phyloP scores from a whole-genome alignment of 257 asterid genomes.

The Lycium ferocissimum region DNA sequence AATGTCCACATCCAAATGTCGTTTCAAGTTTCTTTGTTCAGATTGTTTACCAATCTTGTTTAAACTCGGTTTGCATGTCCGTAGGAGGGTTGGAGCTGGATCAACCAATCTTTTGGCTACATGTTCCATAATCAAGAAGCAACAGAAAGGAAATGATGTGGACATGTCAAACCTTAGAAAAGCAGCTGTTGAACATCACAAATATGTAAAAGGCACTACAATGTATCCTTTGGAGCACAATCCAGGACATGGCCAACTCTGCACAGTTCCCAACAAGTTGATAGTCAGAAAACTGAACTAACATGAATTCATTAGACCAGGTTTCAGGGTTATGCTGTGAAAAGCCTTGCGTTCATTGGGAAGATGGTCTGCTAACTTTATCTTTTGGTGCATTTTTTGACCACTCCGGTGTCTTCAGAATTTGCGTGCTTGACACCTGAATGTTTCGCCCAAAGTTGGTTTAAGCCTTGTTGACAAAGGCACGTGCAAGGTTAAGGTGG shows the following conservation, averaged over 20 bases:
- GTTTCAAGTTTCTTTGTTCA: constrained; percentile 5
- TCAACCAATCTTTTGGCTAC: constrained; percentile 69
- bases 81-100: constrained; percentile 87
- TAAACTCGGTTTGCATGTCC: background rate
- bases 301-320: background rate
- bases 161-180: constrained; percentile 41
- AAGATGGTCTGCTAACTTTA: background rate
- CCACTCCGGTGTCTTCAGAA: background rate
- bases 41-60: background rate
- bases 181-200: constrained; percentile 65
- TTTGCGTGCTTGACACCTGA: constrained; percentile 12
- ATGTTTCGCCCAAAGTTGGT: background rate
- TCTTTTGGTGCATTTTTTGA: constrained; percentile 1
- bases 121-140: constrained; percentile 72
- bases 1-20: background rate
- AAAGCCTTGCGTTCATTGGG: background rate
- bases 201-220: constrained; percentile 62
- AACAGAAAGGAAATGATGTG: constrained; percentile 42
- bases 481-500: constrained; percentile 14
- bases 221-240: constrained; percentile 89
- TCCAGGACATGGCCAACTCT: constrained; percentile 83
- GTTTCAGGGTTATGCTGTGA: background rate
- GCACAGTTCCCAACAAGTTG: constrained; percentile 61
- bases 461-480: background rate
- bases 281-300: constrained; percentile 27